Evolutionary conservation across 495 filamentous ascomycete genomes (phyloP).

Genomic region (Aspergillus avenaceus): DNA sequence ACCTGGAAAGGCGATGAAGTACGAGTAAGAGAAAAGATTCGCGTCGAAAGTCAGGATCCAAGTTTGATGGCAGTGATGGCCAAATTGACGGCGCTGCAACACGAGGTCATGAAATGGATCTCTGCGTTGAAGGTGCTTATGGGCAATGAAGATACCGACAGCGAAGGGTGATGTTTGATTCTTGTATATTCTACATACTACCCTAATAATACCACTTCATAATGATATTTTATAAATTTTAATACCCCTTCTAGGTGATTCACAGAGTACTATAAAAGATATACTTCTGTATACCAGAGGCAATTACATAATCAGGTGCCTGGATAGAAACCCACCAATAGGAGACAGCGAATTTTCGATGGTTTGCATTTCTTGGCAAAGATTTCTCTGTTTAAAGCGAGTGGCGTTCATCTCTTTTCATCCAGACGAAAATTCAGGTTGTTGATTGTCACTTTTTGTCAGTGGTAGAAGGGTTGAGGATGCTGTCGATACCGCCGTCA

Average conservation of each 20-base stretch:
- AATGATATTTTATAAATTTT: no score
- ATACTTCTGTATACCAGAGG: not conserved
- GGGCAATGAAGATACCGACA: conserved; percentile 53
- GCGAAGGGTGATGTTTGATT: conserved; percentile 20
- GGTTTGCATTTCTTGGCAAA: conserved; percentile 28
- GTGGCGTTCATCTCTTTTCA: conserved; percentile 19
- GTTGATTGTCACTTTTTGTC: conserved; percentile 3
- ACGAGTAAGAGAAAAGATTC: conserved; percentile 81
- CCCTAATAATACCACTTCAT: not conserved
- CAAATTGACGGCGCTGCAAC: conserved; percentile 78
- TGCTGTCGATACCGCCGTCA: conserved; percentile 33
- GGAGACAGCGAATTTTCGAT: conserved; percentile 24
- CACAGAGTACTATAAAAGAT: no score
- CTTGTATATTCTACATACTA: not conserved
- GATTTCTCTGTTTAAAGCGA: conserved; percentile 24
- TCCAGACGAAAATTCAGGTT: conserved; percentile 3
- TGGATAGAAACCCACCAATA: conserved; percentile 26
- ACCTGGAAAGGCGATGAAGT: conserved; percentile 66
- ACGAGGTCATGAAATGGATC: conserved; percentile 64
- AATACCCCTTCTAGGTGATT: no score
- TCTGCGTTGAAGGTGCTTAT: conserved; percentile 76
- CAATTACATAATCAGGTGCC: conserved; percentile 15
- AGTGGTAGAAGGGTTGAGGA: conserved; percentile 17
- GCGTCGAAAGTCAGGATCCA: conserved; percentile 88
- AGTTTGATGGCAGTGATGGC: conserved; percentile 81